Evolutionary conservation across 345 rosid genomes (phyloP).

Genomic region (Geranium brycei): DNA sequence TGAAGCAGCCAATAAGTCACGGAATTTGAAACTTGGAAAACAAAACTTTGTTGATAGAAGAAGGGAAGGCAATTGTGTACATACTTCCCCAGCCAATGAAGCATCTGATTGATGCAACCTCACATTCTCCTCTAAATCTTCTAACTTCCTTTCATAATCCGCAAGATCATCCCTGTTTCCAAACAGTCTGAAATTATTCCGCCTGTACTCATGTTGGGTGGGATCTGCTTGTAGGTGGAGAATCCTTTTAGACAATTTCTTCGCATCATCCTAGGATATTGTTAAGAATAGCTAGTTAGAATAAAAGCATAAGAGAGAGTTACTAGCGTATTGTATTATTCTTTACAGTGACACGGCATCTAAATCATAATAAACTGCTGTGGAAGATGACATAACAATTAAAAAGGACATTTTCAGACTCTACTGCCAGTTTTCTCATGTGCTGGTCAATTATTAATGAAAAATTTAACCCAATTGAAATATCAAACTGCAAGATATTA

Average conservation of each 20-base stretch:
- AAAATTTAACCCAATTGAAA: neutral
- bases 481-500: neutral
- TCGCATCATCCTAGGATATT: conserved; percentile 36
- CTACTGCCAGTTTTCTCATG: neutral
- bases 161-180: conserved; percentile 40
- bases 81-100: conserved; percentile 49
- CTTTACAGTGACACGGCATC: neutral
- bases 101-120: conserved; percentile 57
- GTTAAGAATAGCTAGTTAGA: neutral
- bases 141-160: conserved; percentile 56
- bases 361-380: neutral
- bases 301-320: conserved; percentile 1
- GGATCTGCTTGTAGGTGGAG: conserved; percentile 39
- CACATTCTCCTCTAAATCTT: conserved; percentile 52
- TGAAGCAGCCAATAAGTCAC: too few species aligned
- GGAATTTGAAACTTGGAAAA: too few species aligned
- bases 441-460: neutral
- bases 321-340: too few species aligned
- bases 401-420: too few species aligned
- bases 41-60: neutral
- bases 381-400: neutral
- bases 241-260: conserved; percentile 36
- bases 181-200: conserved; percentile 26
- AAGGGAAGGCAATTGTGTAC: conserved; percentile 8
- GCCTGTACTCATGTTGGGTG: conserved; percentile 23